phyloP scores from a whole-genome alignment of 1,284 basidiomycete genomes.

The Microbotryum scabiosae region DNA sequence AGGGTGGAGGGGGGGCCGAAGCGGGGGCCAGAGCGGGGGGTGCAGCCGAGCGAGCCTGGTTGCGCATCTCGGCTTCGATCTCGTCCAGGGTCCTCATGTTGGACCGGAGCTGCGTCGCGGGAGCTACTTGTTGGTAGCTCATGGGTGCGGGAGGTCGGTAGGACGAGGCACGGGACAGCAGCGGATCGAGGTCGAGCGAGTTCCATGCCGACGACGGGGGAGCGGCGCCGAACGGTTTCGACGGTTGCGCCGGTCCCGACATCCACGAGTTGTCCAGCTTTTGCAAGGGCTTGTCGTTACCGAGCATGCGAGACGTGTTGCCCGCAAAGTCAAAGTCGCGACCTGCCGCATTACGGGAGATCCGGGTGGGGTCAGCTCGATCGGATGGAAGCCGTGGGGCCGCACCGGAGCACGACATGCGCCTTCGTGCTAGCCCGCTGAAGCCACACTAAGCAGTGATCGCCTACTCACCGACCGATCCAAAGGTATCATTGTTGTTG shows the following conservation, averaged over 20 bases:
- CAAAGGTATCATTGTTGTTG: constrained; percentile 79
- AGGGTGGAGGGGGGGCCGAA: constrained; percentile 38
- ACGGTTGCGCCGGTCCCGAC: background rate
- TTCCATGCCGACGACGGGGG: constrained; percentile 22
- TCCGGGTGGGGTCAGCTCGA: background rate
- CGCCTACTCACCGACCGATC: constrained; percentile 54
- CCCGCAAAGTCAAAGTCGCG: constrained; percentile 83
- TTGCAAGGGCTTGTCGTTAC: constrained; percentile 30
- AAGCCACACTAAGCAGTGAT: too few relatives aligned
- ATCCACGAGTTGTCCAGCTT: background rate
- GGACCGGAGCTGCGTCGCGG: constrained; percentile 7
- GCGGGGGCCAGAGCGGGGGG: constrained; percentile 13
- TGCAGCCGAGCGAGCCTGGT: constrained; percentile 18
- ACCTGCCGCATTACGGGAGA: constrained; percentile 45
- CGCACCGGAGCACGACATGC: too few relatives aligned
- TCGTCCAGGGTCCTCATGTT: constrained; percentile 39
- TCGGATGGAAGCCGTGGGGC: background rate
- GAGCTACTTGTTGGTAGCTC: constrained; percentile 15
- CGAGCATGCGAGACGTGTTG: constrained; percentile 37
- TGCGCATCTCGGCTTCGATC: constrained; percentile 40
- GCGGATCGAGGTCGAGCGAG: constrained; percentile 31
- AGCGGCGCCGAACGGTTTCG: background rate
- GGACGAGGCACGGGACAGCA: constrained; percentile 14
- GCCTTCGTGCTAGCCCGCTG: too few relatives aligned
- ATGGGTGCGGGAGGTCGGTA: constrained; percentile 5